Base-by-base conservation (phyloP, 345 rosid species). In the Psidium friedrichsthalianum region DNA sequence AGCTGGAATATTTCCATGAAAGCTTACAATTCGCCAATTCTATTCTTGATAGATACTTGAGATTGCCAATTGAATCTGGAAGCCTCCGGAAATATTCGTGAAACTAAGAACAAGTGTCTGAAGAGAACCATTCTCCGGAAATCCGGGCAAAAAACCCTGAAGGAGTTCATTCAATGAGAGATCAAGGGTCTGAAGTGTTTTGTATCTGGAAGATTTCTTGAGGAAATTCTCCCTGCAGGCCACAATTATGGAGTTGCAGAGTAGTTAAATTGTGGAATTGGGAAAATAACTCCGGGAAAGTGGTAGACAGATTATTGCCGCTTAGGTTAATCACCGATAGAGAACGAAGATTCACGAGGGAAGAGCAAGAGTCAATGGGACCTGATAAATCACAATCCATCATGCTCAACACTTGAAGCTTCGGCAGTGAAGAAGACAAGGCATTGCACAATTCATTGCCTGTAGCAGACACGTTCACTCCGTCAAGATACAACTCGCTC, bases 391-490 rank as follows among this genome's bases (percentile, higher is more conserved):
- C 40, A 59, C 91, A 89, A 47, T 49, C 2, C 2, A 87, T 64
- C 89, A 92, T 20, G 87, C 91, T 88, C 82, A 92, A 56, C 69
- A 84, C 88, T 57, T 47, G 58, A 52, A 90, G 84, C 18, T 87
- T 84, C 5, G 59, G 82, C 47, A 88, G 14, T 6, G 86, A 85
- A 13, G 88, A 85, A 6, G 89, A 88, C 16, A 90, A 24, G 14
- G 89, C 89, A 11, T 78, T 82, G 22, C 91, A 87, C 93, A 91
- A 90, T 6, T 90, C 90, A 6, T n/a, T 61, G 11, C 92, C 87
- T 0, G 6, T 25, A 7, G 86, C 85, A 11, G 93, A 90, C 11
- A 91, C 76, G 56, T 83, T 88, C 9, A 87, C 82, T n/a, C 90
- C 89, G 58, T 90, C 90, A 52, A 90, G 91, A 51, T 44, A 51